Base-by-base conservation (phyloP, 257 asterid genomes). In the Przewalskia tangutica region DNA sequence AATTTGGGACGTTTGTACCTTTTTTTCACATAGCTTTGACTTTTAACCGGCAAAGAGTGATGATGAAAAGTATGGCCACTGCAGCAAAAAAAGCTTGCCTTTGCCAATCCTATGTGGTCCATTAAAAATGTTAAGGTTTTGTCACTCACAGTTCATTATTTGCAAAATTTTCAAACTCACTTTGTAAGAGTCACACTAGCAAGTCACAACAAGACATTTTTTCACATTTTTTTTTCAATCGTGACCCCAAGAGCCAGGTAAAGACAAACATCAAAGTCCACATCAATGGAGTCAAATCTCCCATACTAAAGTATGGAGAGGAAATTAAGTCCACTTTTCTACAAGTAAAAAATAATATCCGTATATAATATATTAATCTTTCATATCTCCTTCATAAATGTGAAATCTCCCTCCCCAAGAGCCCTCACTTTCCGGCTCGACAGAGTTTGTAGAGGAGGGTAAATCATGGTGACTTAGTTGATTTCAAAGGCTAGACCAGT, bases 241-340 rank as follows among this genome's bases (percentile, higher is more conserved):
- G 55, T 58, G 82, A 40, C 54, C 82, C 55, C 38, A 42, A 58
- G 42, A 40, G 36, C 53, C 18, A 84, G 63, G 79, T 84, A 54
- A 77, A 79, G 84, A 86, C 86, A 85, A 84, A 81, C 82, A 71
- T 81, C 77, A 48, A 82, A 82, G 89, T 88, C 88, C 56, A 86
- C 87, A 84, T 88, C 88, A 85, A 53, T 85, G 81, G 88, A 89
- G 81, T 84, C 86, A 53, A 86, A 86, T 81, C 86, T 88, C 65
- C 84, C 75, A 84, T 85, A 81, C 82, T 59, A 80, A 77, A 79
- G 50, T 38, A 64, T 82, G 82, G 16, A 84, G 81, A 77, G 84
- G 68, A 60, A 73, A 79, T 32, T 63, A 63, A 85, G 84, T 79
- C 67, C 40, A 71, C 70, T 77, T 80, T 58, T 56, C 55, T n/a